Percentiles rank a stretch among this genome's conserved stretches.
Evolutionary conservation across 768 basidiomycete species (phyloP).

Genomic region (Hypsizygus marmoreus): DNA sequence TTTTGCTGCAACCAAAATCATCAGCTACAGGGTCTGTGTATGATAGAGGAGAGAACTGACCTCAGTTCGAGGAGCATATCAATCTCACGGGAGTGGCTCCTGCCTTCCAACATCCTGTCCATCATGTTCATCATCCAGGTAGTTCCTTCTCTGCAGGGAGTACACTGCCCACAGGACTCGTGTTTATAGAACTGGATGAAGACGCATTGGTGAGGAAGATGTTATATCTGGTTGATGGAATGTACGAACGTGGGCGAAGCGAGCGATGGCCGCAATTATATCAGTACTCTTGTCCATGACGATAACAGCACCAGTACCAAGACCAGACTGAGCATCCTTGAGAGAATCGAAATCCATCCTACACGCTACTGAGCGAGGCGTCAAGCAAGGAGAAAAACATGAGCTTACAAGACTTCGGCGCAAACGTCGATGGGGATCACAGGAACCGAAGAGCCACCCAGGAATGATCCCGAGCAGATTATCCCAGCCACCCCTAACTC

Average conservation of each 20-base stretch:
- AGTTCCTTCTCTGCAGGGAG: slow-evolving; percentile 91
- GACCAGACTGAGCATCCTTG: slow-evolving; percentile 93
- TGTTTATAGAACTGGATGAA: slow-evolving; percentile 87
- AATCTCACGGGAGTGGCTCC: slow-evolving; percentile 90
- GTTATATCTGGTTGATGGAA: background rate
- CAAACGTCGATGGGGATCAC: slow-evolving; percentile 84
- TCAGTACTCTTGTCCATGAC: slow-evolving; percentile 99
- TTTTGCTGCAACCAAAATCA: slow-evolving; percentile 79
- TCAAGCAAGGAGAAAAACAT: background rate
- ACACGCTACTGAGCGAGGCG: slow-evolving; percentile 4
- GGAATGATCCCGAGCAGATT: slow-evolving; percentile 97
- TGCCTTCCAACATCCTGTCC: slow-evolving; percentile 92
- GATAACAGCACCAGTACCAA: slow-evolving; percentile 97
- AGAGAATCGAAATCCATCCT: slow-evolving; percentile 99
- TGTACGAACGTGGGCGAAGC: slow-evolving; percentile 72
- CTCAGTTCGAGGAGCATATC: slow-evolving; percentile 97
- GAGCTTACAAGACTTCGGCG: slow-evolving; percentile 82
- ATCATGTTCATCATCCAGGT: slow-evolving; percentile 99
- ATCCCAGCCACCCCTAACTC: slow-evolving; percentile 93
- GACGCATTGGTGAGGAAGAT: background rate
- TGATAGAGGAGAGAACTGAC: slow-evolving; percentile 42
- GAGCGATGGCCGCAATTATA: slow-evolving; percentile 90
- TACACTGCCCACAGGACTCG: slow-evolving; percentile 97
- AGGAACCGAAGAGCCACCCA: slow-evolving; percentile 90
- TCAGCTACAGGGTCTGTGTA: no score